Evolutionary conservation across 2,329 filamentous ascomycete genomes (phyloP), one percentile per base, ranked within the genome.

Genomic region (Pestalotiopsis sp.): DNA sequence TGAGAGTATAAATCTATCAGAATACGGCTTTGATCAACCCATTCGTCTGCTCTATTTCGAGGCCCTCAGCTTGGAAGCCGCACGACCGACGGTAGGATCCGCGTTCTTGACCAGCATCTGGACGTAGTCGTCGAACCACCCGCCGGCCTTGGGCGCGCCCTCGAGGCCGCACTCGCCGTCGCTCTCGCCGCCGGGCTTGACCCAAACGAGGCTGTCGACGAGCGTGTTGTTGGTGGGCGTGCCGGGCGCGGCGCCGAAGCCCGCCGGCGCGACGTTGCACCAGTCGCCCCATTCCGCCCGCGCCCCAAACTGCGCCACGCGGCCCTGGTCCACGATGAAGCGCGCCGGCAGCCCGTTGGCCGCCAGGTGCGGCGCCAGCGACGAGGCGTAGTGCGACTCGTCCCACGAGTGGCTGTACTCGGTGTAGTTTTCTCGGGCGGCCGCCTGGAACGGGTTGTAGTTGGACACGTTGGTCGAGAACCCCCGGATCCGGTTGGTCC

Each of bases 261-360:
- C 81, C 4, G 82, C 77, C 5, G 75, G 77, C n/a, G 71, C 70
- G 64, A 83, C 78, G 68, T 84, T 84, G 74, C 82, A 84, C 82
- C 82, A 84, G 66, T 83, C 80, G 7, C 82, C 80, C 80, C 81
- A 83, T 57, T 78, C 76, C 65, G 75, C 68, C 4, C 82, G 76
- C 9, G 76, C 77, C n/a, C 78, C 81, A 4, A 78, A 78, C 1
- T 77, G 69, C 1, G 78, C 78, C 2, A 81, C 79, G 23, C 83
- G 80, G 59, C 83, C 82, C 72, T 83, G 81, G 71, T 84, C 83
- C 72, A 84, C 76, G 73, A 84, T 83, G 78, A 84, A 84, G 68
- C 78, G 76, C 4, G 81, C 72, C 1, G 83, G 83, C 17, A 84
- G 77, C 4, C 81, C 82, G 59, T 77, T 74, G 12, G 75, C 78